Evolutionary conservation across 768 basidiomycete species (phyloP).

Genomic region (Tylopilus sp.): DNA sequence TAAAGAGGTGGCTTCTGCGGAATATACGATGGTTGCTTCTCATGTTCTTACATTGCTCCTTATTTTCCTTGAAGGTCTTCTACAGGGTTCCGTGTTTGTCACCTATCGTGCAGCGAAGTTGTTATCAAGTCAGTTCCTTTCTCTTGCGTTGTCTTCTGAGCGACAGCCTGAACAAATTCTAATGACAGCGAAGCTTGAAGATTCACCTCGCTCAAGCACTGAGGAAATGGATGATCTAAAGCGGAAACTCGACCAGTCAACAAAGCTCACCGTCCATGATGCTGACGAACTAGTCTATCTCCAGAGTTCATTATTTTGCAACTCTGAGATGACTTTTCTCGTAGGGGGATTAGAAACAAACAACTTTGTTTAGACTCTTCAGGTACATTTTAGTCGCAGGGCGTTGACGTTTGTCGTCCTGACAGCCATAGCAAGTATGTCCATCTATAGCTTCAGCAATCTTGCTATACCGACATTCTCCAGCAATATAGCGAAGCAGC

Average conservation of each 20-base stretch:
- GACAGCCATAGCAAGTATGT: slow-evolving; percentile 9
- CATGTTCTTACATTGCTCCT: background rate
- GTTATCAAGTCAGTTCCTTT: slow-evolving; percentile 29
- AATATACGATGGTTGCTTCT: slow-evolving; percentile 16
- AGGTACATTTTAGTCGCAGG: background rate
- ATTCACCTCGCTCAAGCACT: background rate
- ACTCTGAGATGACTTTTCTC: background rate
- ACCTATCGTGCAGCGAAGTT: slow-evolving; percentile 35
- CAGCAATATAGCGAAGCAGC: slow-evolving; percentile 7
- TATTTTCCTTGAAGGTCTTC: slow-evolving; percentile 31
- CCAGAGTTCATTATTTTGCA: background rate
- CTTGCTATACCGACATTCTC: too few relatives aligned
- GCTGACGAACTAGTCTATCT: background rate
- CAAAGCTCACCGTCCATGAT: slow-evolving; percentile 5
- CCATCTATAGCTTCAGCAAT: background rate
- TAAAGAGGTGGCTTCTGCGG: slow-evolving; percentile 32
- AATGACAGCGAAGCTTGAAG: slow-evolving; percentile 7
- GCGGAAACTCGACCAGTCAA: slow-evolving; percentile 7
- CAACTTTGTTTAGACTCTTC: slow-evolving; percentile 4
- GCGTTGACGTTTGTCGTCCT: slow-evolving; percentile 4
- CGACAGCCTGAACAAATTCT: background rate
- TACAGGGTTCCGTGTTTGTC: slow-evolving; percentile 48
- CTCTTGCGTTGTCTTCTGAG: background rate
- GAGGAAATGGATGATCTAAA: slow-evolving; percentile 6
- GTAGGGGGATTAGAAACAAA: background rate